Evolutionary conservation across 805 yeast genomes (phyloP).

Genomic region (Alloascoidea hylecoeti): DNA sequence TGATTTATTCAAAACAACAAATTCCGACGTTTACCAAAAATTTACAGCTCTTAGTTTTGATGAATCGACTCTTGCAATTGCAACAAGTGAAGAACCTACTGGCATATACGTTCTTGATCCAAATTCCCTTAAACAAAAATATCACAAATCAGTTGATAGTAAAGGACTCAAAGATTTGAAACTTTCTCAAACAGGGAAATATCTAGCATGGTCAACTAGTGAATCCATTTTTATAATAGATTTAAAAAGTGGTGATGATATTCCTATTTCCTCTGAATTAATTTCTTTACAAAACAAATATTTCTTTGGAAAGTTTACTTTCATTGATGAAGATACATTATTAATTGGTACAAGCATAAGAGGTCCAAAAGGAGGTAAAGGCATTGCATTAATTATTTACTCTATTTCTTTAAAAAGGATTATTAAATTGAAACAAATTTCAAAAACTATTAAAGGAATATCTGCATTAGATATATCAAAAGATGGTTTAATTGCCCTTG

Average conservation of each 20-base stretch:
- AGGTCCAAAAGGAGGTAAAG: background rate
- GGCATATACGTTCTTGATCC: background rate
- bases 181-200: background rate
- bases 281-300: background rate
- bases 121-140: background rate
- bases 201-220: background rate
- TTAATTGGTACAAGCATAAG: background rate
- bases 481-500: background rate
- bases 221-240: background rate
- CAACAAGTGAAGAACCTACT: conserved; percentile 23
- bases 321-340: no score
- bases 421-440: background rate
- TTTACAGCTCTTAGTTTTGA: conserved; percentile 41
- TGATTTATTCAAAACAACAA: conserved; percentile 22
- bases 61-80: conserved; percentile 50
- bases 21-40: conserved; percentile 48
- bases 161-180: background rate
- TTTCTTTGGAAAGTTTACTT: background rate
- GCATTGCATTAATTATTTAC: background rate
- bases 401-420: background rate
- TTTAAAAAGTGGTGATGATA: background rate
- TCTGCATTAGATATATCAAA: background rate
- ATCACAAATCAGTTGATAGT: background rate
- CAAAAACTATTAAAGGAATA: background rate
- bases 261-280: background rate